Base-by-base conservation (phyloP, 257 asterid species). In the Jasminum sambac region DNA sequence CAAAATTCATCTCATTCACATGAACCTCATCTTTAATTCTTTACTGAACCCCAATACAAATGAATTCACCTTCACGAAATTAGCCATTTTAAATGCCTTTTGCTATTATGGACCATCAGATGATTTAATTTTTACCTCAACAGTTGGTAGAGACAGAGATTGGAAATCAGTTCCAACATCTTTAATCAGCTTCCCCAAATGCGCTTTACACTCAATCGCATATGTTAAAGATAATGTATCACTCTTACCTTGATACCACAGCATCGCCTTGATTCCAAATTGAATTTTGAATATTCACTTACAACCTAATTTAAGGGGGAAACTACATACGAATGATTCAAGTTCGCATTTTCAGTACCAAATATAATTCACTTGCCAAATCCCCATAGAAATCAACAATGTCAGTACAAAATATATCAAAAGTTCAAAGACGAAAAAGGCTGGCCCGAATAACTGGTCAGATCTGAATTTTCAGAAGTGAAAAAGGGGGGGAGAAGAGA, bases 171-270 rank as follows among this genome's bases (percentile, higher is more conserved):
- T 39, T 0, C 93, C 90, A 60, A 88, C 74, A 24, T 87, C 76
- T 5, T 69, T 72, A 41, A 92, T 80, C 0, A 92, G 74, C 61
- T 58, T 59, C 79, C 84, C 96, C 86, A 88, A 64, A 13, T 68
- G 82, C 50, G 74, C 84, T 80, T 84, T 76, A 43, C 88, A 92
- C 19, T 76, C 50, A 0, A 83, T 87, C 2, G 85, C 91, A 0
- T 81, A 82, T 0, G 73, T 78, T 76, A 80, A 81, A 81, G 92
- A 76, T 68, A 36, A 6, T 76, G 98, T 68, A 71, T 92, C 98
- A 72, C 96, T 89, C 85, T 90, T 96, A 19, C 98, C 98, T 79
- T 92, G 98, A 69, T 85, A 92, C 98, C 98, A 92, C 50, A 92
- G 79, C 83, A 92, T 1, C 40, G 90, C 96, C 87, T 78, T 82